phyloP scores from a whole-genome alignment of 2,329 filamentous ascomycete genomes.

The Lasiodiplodia hormozganensis region DNA sequence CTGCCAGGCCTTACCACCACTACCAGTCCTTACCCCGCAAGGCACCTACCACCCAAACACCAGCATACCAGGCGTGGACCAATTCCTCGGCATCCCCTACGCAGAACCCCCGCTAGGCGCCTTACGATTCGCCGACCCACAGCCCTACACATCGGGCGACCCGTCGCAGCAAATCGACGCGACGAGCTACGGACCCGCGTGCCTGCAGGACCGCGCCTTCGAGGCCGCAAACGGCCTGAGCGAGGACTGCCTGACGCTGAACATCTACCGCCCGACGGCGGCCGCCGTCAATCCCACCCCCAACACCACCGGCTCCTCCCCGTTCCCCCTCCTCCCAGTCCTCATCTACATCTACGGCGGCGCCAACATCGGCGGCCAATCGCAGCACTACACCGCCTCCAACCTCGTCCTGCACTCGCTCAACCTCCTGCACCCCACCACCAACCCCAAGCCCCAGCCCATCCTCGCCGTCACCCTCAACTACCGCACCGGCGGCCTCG shows the following conservation, averaged over 20 bases:
- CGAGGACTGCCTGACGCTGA: constrained; percentile 47
- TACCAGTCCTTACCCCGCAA: neutral
- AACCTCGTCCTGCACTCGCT: constrained; percentile 34
- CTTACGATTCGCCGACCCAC: constrained; percentile 27
- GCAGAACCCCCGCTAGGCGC: constrained; percentile 25
- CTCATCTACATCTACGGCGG: constrained; percentile 38
- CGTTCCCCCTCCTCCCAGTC: constrained; percentile 50
- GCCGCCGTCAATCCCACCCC: constrained; percentile 43
- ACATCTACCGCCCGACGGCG: constrained; percentile 30
- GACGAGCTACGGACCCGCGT: constrained; percentile 50
- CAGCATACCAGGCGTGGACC: constrained; percentile 11
- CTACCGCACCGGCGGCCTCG: constrained; percentile 77
- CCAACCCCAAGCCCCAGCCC: too few species aligned
- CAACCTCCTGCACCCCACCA: constrained; percentile 1
- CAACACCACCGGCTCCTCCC: constrained; percentile 41
- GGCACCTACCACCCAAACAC: constrained; percentile 20
- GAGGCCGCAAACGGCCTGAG: neutral
- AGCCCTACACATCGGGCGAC: constrained; percentile 38
- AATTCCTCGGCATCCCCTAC: constrained; percentile 30
- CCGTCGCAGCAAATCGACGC: constrained; percentile 51
- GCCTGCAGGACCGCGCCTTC: constrained; percentile 47
- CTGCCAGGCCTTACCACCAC: neutral
- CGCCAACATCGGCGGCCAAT: constrained; percentile 30
- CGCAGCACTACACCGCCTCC: constrained; percentile 40
- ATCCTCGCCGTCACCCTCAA: constrained; percentile 80